These are phyloP conservation scores for Zymoseptoria pseudotritici DNA, from an alignment of 2,329 filamentous ascomycete genomes.

Conservation along the genomic window DNA sequence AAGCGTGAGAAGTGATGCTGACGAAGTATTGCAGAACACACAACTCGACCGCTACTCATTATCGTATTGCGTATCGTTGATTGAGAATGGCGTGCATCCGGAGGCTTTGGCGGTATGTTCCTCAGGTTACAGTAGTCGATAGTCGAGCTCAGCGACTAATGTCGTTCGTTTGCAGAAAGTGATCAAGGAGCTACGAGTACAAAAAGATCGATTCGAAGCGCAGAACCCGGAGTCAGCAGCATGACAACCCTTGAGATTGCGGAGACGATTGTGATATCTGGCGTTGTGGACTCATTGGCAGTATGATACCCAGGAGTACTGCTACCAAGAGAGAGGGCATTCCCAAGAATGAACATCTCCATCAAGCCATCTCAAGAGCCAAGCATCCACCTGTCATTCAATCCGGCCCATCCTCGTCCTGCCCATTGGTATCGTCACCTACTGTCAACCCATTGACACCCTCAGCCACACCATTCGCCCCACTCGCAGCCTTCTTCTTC, in stretches of 20 bases:
- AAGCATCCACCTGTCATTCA: slow-evolving; percentile 7
- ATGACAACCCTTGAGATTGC: not conserved
- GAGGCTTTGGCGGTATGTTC: slow-evolving; percentile 79
- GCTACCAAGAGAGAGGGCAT: too few species aligned
- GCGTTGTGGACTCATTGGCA: not conserved
- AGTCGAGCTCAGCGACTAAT: slow-evolving; percentile 12
- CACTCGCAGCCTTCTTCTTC: slow-evolving; percentile 19
- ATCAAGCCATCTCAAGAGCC: not conserved
- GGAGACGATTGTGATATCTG: not conserved
- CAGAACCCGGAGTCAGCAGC: not conserved
- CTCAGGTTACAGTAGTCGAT: too few species aligned
- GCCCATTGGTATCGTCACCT: slow-evolving; percentile 3
- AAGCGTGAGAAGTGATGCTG: not conserved
- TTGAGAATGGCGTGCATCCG: slow-evolving; percentile 94
- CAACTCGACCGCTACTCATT: slow-evolving; percentile 83
- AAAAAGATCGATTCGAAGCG: slow-evolving; percentile 28
- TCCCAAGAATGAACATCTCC: too few species aligned
- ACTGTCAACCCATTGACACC: slow-evolving; percentile 9
- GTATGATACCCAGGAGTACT: not conserved
- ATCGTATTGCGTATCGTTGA: slow-evolving; percentile 91
- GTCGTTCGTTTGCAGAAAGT: slow-evolving; percentile 32
- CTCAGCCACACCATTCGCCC: slow-evolving; percentile 9
- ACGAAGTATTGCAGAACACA: slow-evolving; percentile 62
- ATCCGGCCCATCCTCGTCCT: slow-evolving; percentile 21
- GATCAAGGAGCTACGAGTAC: slow-evolving; percentile 38